Conservation (phyloP, 2,329 filamentous ascomycete genomes). For the Fusarium nematophilum region DNA sequence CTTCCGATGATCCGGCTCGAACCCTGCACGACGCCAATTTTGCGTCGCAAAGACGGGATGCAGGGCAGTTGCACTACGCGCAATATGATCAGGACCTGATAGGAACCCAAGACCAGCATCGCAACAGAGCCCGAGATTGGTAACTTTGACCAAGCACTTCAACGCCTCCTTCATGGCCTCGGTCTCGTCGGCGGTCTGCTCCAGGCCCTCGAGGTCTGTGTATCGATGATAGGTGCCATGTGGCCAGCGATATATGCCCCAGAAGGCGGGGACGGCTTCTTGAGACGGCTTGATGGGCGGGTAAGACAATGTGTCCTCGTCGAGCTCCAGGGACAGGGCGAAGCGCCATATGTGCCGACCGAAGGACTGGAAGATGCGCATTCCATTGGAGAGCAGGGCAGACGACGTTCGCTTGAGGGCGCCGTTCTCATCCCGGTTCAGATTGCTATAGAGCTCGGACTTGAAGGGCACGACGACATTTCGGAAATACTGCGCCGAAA, state of each 20-base stretch:
- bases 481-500: conserved; percentile 69
- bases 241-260: conserved; percentile 75
- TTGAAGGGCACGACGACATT: conserved; percentile 75
- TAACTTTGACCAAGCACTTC: conserved; percentile 63
- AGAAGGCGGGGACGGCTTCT: conserved; percentile 66
- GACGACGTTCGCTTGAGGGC: conserved; percentile 39
- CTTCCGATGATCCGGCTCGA: conserved; percentile 19
- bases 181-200: conserved; percentile 72
- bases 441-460: conserved; percentile 67
- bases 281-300: conserved; percentile 69
- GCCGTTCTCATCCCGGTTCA: conserved; percentile 37
- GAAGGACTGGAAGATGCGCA: conserved; percentile 71
- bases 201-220: conserved; percentile 67
- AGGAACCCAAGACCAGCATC: conserved; percentile 77
- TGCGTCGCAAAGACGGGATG: conserved; percentile 51
- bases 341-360: conserved; percentile 70
- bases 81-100: conserved; percentile 67
- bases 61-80: conserved; percentile 54
- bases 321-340: conserved; percentile 76
- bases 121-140: conserved; percentile 74
- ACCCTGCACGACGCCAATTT: conserved; percentile 39
- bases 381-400: conserved; percentile 58
- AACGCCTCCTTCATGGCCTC: conserved; percentile 71
- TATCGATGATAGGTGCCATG: conserved; percentile 69
- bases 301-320: conserved; percentile 60